Evolutionary conservation across 2,329 filamentous ascomycete genomes (phyloP).

Genomic region (Calonectria honghensis): DNA sequence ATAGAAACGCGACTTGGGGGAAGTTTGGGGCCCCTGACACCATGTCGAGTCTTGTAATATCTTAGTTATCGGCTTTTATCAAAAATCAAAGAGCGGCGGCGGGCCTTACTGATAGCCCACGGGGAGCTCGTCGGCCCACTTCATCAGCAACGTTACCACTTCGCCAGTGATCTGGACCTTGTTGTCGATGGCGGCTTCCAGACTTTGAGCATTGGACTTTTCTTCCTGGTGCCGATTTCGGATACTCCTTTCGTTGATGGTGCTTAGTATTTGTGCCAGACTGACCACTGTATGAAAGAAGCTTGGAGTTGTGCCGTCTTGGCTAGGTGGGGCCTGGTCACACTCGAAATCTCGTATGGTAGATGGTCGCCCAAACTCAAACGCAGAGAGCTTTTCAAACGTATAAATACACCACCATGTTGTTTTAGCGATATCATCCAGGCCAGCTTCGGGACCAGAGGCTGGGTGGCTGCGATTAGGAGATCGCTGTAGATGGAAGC

Average conservation of each 20-base stretch:
- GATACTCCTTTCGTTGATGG: constrained; percentile 3
- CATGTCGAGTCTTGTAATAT: not conserved
- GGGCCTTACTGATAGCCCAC: not conserved
- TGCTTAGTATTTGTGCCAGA: not conserved
- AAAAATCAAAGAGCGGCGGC: not conserved
- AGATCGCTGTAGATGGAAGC: not conserved
- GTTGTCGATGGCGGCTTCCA: constrained; percentile 6
- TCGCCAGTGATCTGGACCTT: constrained; percentile 26
- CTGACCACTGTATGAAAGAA: constrained; percentile 1
- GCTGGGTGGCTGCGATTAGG: no score
- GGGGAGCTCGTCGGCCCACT: not conserved
- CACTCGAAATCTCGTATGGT: not conserved
- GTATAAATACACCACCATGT: constrained; percentile 7
- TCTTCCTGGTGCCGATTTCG: constrained; percentile 10
- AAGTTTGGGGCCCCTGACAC: not conserved
- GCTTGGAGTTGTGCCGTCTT: not conserved
- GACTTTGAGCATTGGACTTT: not conserved
- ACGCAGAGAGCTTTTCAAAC: constrained; percentile 8
- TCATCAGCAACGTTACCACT: not conserved
- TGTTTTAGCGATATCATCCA: not conserved
- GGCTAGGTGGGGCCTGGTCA: not conserved
- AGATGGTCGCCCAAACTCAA: constrained; percentile 12
- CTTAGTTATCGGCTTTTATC: not conserved
- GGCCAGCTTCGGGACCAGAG: no score
- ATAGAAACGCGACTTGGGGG: not conserved